These are phyloP conservation scores for Botrytis tulipae DNA, from an alignment of 2,329 filamentous ascomycete genomes.

Conservation along the genomic window DNA sequence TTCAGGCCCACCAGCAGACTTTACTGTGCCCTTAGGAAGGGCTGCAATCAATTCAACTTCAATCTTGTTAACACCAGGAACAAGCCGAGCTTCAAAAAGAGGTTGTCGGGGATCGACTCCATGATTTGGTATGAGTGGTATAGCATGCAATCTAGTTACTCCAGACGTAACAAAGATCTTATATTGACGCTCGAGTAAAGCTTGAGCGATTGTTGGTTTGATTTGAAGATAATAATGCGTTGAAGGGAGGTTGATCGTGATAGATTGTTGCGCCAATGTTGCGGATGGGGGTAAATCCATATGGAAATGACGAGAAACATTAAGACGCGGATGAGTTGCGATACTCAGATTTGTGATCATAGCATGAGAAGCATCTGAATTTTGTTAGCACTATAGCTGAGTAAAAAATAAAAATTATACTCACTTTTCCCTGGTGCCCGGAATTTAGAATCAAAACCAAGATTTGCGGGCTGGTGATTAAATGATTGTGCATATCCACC, in stretches of 20 bases:
- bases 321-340: conserved; percentile 65
- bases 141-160: conserved; percentile 52
- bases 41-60: conserved; percentile 76
- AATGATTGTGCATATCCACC: conserved; percentile 37
- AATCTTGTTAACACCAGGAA: conserved; percentile 72
- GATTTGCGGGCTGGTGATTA: conserved; percentile 37
- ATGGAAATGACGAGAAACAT: conserved; percentile 58
- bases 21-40: conserved; percentile 56
- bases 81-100: conserved; percentile 72
- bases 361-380: conserved; percentile 55
- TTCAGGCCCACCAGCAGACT: conserved; percentile 56
- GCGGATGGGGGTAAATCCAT: conserved; percentile 65
- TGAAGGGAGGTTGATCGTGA: conserved; percentile 67
- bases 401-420: conserved; percentile 24
- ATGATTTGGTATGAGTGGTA: conserved; percentile 53
- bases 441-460: conserved; percentile 44
- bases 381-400: conserved; percentile 29
- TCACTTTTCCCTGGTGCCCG: conserved; percentile 49
- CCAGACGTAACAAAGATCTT: conserved; percentile 75
- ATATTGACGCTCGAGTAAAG: conserved; percentile 67
- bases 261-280: conserved; percentile 66
- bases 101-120: conserved; percentile 56
- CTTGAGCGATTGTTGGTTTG: conserved; percentile 61
- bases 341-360: conserved; percentile 66
- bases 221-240: conserved; percentile 71